Evolutionary conservation across 495 filamentous ascomycete species (phyloP).

Genomic region (Hypoxylon cercidicola): DNA sequence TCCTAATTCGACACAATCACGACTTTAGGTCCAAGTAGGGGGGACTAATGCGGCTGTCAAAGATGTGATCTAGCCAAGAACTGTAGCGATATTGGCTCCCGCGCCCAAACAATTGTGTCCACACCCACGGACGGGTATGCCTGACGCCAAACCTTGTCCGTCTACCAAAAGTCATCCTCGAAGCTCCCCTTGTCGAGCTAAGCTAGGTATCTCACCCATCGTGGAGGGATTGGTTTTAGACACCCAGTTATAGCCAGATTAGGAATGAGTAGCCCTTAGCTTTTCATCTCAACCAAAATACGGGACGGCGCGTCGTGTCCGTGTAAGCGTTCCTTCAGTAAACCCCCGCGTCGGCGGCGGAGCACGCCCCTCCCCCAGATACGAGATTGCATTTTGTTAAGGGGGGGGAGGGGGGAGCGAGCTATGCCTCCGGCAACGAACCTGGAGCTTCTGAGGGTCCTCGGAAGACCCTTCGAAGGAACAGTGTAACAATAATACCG

Average conservation of each 20-base stretch:
- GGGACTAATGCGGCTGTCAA: slow-evolving; percentile 44
- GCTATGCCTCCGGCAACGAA: slow-evolving; percentile 25
- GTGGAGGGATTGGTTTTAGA: slow-evolving; percentile 5
- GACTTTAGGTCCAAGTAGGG: slow-evolving; percentile 14
- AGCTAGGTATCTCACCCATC: slow-evolving; percentile 14
- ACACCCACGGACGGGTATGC: slow-evolving; percentile 10
- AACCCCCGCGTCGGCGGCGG: slow-evolving; percentile 39
- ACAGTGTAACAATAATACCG: slow-evolving; percentile 42
- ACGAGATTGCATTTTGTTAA: slow-evolving; percentile 28
- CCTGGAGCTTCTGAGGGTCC: slow-evolving; percentile 35
- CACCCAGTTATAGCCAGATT: slow-evolving; percentile 30
- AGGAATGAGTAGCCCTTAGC: slow-evolving; percentile 42
- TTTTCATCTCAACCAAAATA: slow-evolving; percentile 21
- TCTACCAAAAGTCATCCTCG: slow-evolving; percentile 11
- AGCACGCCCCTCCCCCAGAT: slow-evolving; percentile 28
- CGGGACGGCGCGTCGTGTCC: slow-evolving; percentile 26
- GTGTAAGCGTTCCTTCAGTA: slow-evolving; percentile 12
- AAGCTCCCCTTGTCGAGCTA: slow-evolving; percentile 17
- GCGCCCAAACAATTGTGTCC: slow-evolving; percentile 25
- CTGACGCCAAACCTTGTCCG: slow-evolving; percentile 35
- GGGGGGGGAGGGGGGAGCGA: slow-evolving; percentile 24
- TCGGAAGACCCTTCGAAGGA: slow-evolving; percentile 22
- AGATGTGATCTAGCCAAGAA: slow-evolving; percentile 46
- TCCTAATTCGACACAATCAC: slow-evolving; percentile 30
- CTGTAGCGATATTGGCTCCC: slow-evolving; percentile 41